Evolutionary conservation across 2,329 filamentous ascomycete species (phyloP), one percentile per base, ranked within the genome.

Genomic region (Cryphonectria carpinicola): DNA sequence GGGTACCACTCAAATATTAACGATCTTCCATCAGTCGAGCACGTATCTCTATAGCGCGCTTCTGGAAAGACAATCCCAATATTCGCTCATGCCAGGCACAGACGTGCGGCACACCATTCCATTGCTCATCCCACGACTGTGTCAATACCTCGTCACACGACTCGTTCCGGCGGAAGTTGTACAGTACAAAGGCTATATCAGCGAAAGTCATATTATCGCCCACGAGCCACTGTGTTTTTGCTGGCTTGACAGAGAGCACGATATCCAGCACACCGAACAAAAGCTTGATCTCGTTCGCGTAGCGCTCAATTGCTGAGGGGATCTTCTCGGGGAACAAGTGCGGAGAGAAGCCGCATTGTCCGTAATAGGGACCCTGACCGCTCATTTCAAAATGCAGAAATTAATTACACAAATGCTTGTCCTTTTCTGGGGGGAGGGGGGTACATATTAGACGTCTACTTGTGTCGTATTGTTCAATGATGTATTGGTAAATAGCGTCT

Each of bases 351-450:
- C 49, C n/a, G 3, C 71, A 72, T 73, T 85, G 81, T 4, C 83
- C 84, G 64, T 77, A 85, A 73, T 84, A 86, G 0, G 82, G 83
- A 0, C 81, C 83, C 74, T 84, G 80, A 6, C 82, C 81, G 64
- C 76, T 79, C 73, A 79, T 80, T 74, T 85, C 83, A 74, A 84
- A 86, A 68, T 80, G 76, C 17, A 84, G 75, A 76, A 79, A 86
- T 22, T 74, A 69, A 2, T 68, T 67, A 35, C 71, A 71, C 3
- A 74, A 66, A 49, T 75, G 67, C n/a, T 66, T 71, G 58, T 76
- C 74, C n/a, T 72, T 69, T 13, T n/a, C n/a, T n/a, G 72, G 17
- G 3, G 71, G 66, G 4, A 71, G 22, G 3, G 71, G 66, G 4
- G 62, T 54, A 69, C 74, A 78, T 19, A 66, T 68, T 13, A 79